These are phyloP conservation scores for Vigna unguiculata DNA, from an alignment of 306 rosid genomes.

Conservation along the genomic window DNA sequence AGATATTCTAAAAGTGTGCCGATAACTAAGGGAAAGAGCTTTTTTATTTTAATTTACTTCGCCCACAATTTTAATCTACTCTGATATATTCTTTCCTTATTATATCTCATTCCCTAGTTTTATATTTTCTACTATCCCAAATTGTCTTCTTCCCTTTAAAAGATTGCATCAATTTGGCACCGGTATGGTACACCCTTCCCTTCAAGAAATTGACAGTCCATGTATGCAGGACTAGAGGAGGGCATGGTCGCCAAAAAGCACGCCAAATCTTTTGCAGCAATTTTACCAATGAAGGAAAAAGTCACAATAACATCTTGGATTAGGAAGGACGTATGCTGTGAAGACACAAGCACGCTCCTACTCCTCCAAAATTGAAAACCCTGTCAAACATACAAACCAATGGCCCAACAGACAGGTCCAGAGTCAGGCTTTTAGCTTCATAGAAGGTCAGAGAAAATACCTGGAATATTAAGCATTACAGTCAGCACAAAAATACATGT, in stretches of 20 bases:
- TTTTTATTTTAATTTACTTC: background rate
- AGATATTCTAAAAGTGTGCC: conserved; percentile 2
- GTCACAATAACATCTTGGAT: conserved; percentile 48
- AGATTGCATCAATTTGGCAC: conserved; percentile 26
- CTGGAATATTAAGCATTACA: conserved; percentile 86
- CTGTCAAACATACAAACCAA: conserved; percentile 91
- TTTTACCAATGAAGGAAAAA: conserved; percentile 42
- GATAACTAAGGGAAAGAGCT: conserved; percentile 4
- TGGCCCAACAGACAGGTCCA: conserved; percentile 83
- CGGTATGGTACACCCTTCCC: conserved; percentile 29
- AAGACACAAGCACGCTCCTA: conserved; percentile 53
- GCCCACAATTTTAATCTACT: background rate
- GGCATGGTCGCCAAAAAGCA: conserved; percentile 17
- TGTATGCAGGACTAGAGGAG: conserved; percentile 38
- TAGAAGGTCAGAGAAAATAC: conserved; percentile 99
- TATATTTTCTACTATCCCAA: conserved; percentile 32
- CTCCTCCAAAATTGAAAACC: conserved; percentile 60
- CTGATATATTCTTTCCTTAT: conserved; percentile 13
- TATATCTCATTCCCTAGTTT: conserved; percentile 7
- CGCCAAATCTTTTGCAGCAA: conserved; percentile 25
- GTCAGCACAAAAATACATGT: conserved; percentile 59
- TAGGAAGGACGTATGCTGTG: conserved; percentile 44
- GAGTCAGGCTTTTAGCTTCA: conserved; percentile 86
- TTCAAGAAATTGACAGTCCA: conserved; percentile 29
- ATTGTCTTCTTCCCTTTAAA: background rate